Conservation (phyloP, 768 basidiomycete genomes). For the Rhizopogon sp. region DNA sequence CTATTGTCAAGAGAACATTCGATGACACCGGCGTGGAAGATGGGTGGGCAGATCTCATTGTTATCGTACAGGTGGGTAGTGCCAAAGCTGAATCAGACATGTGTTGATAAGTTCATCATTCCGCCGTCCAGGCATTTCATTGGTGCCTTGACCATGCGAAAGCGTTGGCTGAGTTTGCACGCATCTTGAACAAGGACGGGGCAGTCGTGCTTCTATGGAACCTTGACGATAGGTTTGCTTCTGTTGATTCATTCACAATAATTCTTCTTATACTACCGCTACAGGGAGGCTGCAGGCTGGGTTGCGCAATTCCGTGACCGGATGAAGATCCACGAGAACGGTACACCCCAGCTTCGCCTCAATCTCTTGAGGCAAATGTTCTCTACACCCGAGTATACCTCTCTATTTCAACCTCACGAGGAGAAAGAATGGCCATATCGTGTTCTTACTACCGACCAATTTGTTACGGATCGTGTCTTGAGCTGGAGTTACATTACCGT, state of each 20-base stretch:
- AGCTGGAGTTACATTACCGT: slow-evolving; percentile 86
- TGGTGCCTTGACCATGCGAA: slow-evolving; percentile 82
- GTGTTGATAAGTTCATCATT: no score
- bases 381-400: slow-evolving; percentile 52
- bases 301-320: slow-evolving; percentile 65
- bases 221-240: slow-evolving; percentile 67
- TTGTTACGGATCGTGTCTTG: slow-evolving; percentile 57
- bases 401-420: slow-evolving; percentile 52
- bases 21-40: slow-evolving; percentile 53
- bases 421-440: slow-evolving; percentile 52
- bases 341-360: slow-evolving; percentile 78
- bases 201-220: slow-evolving; percentile 82
- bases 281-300: slow-evolving; percentile 64
- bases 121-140: slow-evolving; percentile 69
- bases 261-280: not conserved
- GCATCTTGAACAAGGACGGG: slow-evolving; percentile 75
- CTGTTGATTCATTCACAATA: not conserved
- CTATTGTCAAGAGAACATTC: slow-evolving; percentile 61
- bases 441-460: slow-evolving; percentile 48
- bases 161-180: slow-evolving; percentile 71
- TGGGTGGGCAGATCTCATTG: slow-evolving; percentile 71
- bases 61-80: slow-evolving; percentile 63
- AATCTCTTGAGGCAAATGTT: slow-evolving; percentile 71
- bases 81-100: not conserved
- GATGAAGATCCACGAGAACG: slow-evolving; percentile 63